Percentiles rank a stretch among this genome's conserved stretches.
Conservation (phyloP, 2,329 filamentous ascomycete genomes). For the Dendryphion nanum region DNA sequence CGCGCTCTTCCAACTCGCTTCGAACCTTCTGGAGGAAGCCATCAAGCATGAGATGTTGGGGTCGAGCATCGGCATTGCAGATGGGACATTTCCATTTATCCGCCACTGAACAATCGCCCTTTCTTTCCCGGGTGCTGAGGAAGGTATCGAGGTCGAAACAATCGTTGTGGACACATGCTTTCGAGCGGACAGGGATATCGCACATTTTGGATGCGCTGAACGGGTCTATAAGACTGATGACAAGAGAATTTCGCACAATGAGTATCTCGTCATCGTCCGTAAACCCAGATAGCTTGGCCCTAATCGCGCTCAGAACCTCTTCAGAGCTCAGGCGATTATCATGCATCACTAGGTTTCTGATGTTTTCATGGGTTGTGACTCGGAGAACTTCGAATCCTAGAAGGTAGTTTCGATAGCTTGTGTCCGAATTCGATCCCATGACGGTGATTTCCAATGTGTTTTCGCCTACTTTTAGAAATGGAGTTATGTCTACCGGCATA, state of each 20-base stretch:
- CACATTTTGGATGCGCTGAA: conserved; percentile 55
- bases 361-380: conserved; percentile 45
- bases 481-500: conserved; percentile 71
- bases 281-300: conserved; percentile 43
- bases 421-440: conserved; percentile 29
- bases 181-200: conserved; percentile 68
- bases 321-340: conserved; percentile 41
- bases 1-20: conserved; percentile 49
- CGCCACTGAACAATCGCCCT: conserved; percentile 39
- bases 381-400: conserved; percentile 70
- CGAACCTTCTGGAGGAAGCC: conserved; percentile 68
- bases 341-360: conserved; percentile 28
- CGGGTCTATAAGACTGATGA: conserved; percentile 48
- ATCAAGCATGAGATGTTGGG: conserved; percentile 68
- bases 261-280: conserved; percentile 57
- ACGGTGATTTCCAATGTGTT: conserved; percentile 60
- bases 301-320: conserved; percentile 59
- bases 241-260: conserved; percentile 40
- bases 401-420: conserved; percentile 49
- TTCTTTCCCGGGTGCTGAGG: conserved; percentile 49
- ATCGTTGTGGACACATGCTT: conserved; percentile 71
- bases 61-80: conserved; percentile 75
- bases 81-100: conserved; percentile 88
- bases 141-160: conserved; percentile 89
- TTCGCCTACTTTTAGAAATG: conserved; percentile 54